These are phyloP conservation scores for Euphorbia lathyris DNA, from an alignment of 345 rosid species.

Conservation along the genomic window DNA sequence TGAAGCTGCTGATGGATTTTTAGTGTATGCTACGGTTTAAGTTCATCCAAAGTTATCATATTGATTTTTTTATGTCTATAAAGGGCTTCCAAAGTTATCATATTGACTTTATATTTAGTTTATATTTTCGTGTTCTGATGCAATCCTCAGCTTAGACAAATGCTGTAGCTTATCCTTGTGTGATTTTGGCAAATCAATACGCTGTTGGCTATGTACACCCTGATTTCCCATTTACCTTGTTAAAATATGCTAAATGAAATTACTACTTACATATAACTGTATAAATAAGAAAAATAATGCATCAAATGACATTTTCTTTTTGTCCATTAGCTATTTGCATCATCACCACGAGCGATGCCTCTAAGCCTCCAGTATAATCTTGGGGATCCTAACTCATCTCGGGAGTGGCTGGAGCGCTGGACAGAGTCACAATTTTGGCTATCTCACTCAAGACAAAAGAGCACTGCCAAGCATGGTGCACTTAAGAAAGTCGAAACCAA, in stretches of 20 bases:
- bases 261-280: not conserved
- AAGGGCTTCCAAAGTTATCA: not conserved
- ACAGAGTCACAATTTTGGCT: slow-evolving; percentile 54
- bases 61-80: not conserved
- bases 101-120: not conserved
- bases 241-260: not conserved
- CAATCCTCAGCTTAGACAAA: not conserved
- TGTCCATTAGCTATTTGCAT: slow-evolving; percentile 52
- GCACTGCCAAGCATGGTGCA: slow-evolving; percentile 34
- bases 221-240: not conserved
- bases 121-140: not conserved
- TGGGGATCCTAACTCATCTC: slow-evolving; percentile 56
- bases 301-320: not conserved
- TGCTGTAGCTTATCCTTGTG: not conserved
- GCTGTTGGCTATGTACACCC: not conserved
- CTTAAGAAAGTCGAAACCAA: slow-evolving; percentile 35
- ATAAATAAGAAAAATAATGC: not conserved
- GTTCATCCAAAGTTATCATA: not conserved
- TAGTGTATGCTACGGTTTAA: not conserved
- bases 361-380: slow-evolving; percentile 46
- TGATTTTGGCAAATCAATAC: not conserved
- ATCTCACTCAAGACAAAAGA: slow-evolving; percentile 38
- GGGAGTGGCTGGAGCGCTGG: slow-evolving; percentile 80
- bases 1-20: not conserved
- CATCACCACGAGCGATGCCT: slow-evolving; percentile 40